Conservation (phyloP, 306 rosid species). For the Casuarina glauca region DNA sequence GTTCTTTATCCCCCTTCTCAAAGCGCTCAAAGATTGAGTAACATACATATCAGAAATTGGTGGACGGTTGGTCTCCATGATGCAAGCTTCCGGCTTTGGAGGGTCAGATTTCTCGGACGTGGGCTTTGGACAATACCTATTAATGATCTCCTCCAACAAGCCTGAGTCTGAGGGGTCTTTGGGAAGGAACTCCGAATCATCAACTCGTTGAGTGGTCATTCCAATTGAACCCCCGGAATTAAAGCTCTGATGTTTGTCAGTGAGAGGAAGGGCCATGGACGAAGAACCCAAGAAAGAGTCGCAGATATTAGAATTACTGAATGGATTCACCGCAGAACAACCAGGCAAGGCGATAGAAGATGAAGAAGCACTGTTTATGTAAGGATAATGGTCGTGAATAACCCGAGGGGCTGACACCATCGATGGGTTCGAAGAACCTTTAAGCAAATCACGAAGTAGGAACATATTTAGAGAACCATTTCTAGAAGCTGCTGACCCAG, state of each 20-base stretch:
- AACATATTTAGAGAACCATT: constrained; percentile 51
- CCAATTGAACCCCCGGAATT: background rate
- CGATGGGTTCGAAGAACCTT: constrained; percentile 32
- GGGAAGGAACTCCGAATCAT: constrained; percentile 43
- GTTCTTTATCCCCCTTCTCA: constrained; percentile 16
- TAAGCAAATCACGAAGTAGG: constrained; percentile 47
- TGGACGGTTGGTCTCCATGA: background rate
- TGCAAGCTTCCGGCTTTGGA: background rate
- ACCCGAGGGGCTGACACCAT: constrained; percentile 20
- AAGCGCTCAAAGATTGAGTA: constrained; percentile 15
- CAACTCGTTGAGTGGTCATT: background rate
- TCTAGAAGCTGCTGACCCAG: constrained; percentile 13
- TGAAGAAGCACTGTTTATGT: constrained; percentile 20
- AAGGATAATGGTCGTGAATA: constrained; percentile 22
- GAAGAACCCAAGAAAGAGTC: constrained; percentile 2
- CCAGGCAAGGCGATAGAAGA: background rate
- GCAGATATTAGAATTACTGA: background rate
- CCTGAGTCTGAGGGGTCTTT: constrained; percentile 67
- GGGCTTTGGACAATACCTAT: constrained; percentile 51
- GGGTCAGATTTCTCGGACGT: constrained; percentile 23
- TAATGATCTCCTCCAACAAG: constrained; percentile 70
- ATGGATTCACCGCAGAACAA: constrained; percentile 22
- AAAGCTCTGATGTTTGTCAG: background rate
- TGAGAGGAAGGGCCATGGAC: background rate
- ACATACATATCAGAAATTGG: constrained; percentile 15